Conservation (phyloP, 129 eudicot genomes). For the Cynara cardunculus region DNA sequence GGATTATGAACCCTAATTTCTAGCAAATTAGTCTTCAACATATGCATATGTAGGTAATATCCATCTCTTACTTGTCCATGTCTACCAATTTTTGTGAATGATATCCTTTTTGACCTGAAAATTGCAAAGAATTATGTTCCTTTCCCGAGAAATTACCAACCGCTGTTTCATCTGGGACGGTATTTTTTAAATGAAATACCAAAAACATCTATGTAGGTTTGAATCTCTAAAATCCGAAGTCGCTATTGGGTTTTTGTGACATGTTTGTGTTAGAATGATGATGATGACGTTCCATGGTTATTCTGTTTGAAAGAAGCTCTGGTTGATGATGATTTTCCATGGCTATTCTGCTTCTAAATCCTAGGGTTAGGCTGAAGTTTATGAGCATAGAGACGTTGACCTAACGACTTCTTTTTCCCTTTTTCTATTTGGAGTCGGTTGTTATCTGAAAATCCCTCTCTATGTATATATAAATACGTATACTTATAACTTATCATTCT, state of each 20-base stretch:
- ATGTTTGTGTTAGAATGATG: no score
- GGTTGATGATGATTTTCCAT: neutral
- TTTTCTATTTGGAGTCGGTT: no score
- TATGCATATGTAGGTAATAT: constrained; percentile 7
- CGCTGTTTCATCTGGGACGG: neutral
- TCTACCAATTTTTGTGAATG: neutral
- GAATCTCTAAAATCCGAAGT: neutral
- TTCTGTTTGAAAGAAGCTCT: no score
- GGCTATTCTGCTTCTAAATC: neutral
- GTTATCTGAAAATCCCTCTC: no score
- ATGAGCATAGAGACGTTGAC: neutral
- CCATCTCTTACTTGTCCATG: neutral
- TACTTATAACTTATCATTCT: no score
- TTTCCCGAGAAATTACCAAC: neutral
- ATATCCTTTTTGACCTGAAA: neutral
- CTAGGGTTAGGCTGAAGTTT: neutral
- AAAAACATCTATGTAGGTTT: neutral
- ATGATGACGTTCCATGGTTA: no score
- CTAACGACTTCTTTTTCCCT: no score
- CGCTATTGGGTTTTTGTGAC: no score
- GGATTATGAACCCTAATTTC: neutral
- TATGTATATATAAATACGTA: no score
- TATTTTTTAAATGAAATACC: neutral
- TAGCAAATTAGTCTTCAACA: neutral
- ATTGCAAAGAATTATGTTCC: neutral